Evolutionary conservation across 345 rosid genomes (phyloP), one percentile per base, ranked within the genome.

Genomic region (Anacardium occidentale): DNA sequence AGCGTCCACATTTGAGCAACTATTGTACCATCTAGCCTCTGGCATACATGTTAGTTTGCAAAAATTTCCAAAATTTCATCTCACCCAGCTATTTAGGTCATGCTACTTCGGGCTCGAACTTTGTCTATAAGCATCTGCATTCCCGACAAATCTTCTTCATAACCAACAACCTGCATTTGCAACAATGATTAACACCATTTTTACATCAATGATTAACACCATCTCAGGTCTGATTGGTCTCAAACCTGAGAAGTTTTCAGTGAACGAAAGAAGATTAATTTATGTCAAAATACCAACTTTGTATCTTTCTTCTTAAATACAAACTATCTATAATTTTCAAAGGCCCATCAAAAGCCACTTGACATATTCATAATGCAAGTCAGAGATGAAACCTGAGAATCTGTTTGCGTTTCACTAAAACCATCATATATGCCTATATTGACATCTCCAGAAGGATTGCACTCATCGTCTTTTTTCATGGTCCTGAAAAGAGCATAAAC

Each of bases 381-480:
- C 57, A 69, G 79, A 82, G 70, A 62, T 29, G 34, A 64, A 76
- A 92, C 99, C 98, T 95, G 99, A 34, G 98, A 95, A 21, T 92
- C 99, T 18, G 97, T 90, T 80, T 92, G 99, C 11, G 99, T 95
- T 84, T 94, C 98, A 72, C 97, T 94, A 74, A 95, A 95, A 77
- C 82, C 83, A 72, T 86, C 87, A 47, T 81, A 85, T 48, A 76
- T 62, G 77, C 85, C 75, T n/a, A 56, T 73, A 52, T 76, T 74
- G 32, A 56, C 84, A 70, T 82, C 81, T 67, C 69, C 64, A 25
- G 86, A 64, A 67, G 86, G 77, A 62, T 62, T 79, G 72, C 71
- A 21, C 55, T 44, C 50, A 61, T 81, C 88, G 37, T 88, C 90
- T 60, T 78, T 75, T 76, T 81, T 82, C 51, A 64, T 72, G 25